Evolutionary conservation across 106 monocot genomes (phyloP).

Genomic region (Triglochin maritima): DNA sequence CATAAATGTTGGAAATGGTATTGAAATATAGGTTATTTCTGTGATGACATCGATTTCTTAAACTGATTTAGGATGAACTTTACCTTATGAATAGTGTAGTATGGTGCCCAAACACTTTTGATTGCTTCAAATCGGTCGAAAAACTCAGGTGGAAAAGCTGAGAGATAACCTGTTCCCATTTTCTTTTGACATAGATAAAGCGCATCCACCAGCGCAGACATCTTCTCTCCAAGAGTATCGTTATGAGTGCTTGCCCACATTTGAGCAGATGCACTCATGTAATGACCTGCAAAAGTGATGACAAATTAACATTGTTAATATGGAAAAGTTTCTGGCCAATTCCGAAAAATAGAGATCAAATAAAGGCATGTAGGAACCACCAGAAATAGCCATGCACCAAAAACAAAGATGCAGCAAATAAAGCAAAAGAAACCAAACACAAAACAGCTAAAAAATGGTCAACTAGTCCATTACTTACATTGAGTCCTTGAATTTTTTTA

Average conservation of each 20-base stretch:
- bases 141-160: slow-evolving; percentile 78
- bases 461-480: too few species aligned
- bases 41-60: too few species aligned
- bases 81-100: slow-evolving; percentile 99
- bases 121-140: slow-evolving; percentile 82
- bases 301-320: neutral
- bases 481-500: too few species aligned
- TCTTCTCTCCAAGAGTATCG: slow-evolving; percentile 44
- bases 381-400: too few species aligned
- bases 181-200: slow-evolving; percentile 77
- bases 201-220: slow-evolving; percentile 58
- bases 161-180: slow-evolving; percentile 82
- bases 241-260: slow-evolving; percentile 97
- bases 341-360: too few species aligned
- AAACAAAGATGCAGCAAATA: too few species aligned
- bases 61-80: too few species aligned
- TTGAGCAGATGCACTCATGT: slow-evolving; percentile 77
- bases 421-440: too few species aligned
- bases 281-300: slow-evolving; percentile 63
- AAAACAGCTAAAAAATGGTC: too few species aligned
- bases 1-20: too few species aligned
- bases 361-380: too few species aligned
- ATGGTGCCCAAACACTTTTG: slow-evolving; percentile 84
- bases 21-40: too few species aligned
- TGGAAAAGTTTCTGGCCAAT: neutral